Conservation (phyloP, 1,284 basidiomycete genomes). For the Marasmius tenuissimus region DNA sequence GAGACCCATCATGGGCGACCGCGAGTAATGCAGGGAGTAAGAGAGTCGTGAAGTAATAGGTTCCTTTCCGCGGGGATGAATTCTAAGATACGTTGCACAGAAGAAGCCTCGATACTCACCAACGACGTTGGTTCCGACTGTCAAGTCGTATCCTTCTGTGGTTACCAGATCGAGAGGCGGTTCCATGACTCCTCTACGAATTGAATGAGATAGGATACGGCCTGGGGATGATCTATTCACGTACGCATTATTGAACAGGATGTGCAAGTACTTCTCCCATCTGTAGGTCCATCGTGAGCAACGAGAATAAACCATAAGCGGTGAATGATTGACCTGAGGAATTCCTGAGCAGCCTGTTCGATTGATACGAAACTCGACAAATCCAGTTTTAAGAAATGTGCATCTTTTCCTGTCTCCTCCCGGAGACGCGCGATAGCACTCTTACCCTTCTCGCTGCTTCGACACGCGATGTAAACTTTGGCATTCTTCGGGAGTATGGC, state of each 20-base stretch:
- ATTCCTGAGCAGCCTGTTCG: slow-evolving; percentile 45
- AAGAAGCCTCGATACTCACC: slow-evolving; percentile 19
- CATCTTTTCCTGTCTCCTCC: slow-evolving; percentile 2
- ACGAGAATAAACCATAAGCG: background rate
- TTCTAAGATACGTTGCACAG: too few species aligned
- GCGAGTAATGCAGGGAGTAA: slow-evolving; percentile 38
- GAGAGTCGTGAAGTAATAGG: slow-evolving; percentile 36
- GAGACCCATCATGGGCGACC: slow-evolving; percentile 12
- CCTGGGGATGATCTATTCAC: slow-evolving; percentile 10
- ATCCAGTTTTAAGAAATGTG: slow-evolving; percentile 44
- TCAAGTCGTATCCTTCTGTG: slow-evolving; percentile 53
- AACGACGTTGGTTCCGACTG: slow-evolving; percentile 53
- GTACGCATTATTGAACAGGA: slow-evolving; percentile 46
- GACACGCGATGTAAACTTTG: slow-evolving; percentile 1
- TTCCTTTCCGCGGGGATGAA: slow-evolving; percentile 18
- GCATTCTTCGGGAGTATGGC: slow-evolving; percentile 1
- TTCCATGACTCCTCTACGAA: slow-evolving; percentile 45
- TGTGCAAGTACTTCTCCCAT: slow-evolving; percentile 39
- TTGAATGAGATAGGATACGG: background rate
- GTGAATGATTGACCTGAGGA: slow-evolving; percentile 28
- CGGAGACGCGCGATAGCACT: background rate
- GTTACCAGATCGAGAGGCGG: slow-evolving; percentile 46
- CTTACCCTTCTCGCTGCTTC: background rate
- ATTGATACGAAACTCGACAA: slow-evolving; percentile 52
- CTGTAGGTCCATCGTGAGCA: slow-evolving; percentile 15